Evolutionary conservation across 1,139 yeast species (phyloP).

Genomic region (Dujonia santamariae): DNA sequence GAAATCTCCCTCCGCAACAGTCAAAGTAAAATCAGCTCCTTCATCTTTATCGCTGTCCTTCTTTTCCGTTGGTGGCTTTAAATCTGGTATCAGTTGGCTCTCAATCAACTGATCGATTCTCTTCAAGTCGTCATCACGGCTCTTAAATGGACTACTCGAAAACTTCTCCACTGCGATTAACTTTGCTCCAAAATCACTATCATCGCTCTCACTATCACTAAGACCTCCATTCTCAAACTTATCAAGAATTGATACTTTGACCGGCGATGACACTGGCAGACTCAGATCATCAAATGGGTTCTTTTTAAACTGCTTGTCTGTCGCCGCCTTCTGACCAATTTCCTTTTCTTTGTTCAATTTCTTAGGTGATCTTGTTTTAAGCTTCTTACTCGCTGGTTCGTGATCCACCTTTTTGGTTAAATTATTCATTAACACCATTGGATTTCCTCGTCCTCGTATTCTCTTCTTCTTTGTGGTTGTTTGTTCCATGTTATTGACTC

Average conservation of each 20-base stretch:
- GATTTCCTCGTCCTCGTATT: slow-evolving; percentile 3
- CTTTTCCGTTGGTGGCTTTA: background rate
- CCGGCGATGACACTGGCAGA: too few species aligned
- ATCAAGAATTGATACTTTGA: slow-evolving; percentile 1
- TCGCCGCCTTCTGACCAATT: too few species aligned
- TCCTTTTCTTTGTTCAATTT: too few species aligned
- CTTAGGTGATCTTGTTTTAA: too few species aligned
- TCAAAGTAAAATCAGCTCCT: slow-evolving; percentile 1
- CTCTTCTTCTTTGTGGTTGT: slow-evolving; percentile 6
- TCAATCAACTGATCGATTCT: slow-evolving; percentile 3
- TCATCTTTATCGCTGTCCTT: slow-evolving; percentile 1
- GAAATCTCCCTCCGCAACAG: slow-evolving; percentile 7
- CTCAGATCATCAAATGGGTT: too few species aligned
- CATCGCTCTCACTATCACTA: slow-evolving; percentile 6
- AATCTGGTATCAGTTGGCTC: background rate
- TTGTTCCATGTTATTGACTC: slow-evolving; percentile 6
- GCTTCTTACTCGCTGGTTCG: too few species aligned
- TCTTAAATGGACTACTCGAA: slow-evolving; percentile 11
- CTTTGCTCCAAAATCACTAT: slow-evolving; percentile 8
- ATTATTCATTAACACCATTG: slow-evolving; percentile 4
- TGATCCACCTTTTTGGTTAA: too few species aligned
- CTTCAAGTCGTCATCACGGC: slow-evolving; percentile 2
- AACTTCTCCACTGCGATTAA: slow-evolving; percentile 10
- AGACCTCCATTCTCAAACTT: slow-evolving; percentile 1
- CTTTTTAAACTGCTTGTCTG: too few species aligned